A percentile compares a stretch with the other conserved stretches of the same genome.
Conservation (phyloP, 768 basidiomycete genomes). For the Tremella fuciformis region DNA sequence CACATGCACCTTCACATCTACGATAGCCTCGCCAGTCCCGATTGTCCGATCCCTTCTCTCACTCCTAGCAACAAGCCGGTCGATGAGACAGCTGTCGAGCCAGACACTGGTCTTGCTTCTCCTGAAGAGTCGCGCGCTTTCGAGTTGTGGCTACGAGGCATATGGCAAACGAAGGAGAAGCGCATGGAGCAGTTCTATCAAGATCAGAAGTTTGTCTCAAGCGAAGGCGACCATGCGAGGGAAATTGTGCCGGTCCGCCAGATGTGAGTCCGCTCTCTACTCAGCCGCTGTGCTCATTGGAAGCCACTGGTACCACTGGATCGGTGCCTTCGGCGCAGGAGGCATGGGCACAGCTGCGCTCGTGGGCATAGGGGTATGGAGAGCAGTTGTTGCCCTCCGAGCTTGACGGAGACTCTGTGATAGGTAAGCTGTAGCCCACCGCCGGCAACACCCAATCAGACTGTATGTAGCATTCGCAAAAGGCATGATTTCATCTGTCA, state of each 20-base stretch:
- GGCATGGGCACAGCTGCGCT: constrained; percentile 27
- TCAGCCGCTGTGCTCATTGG: not conserved
- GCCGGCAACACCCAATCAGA: too few species aligned
- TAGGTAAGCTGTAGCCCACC: too few species aligned
- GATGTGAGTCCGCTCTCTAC: constrained; percentile 24
- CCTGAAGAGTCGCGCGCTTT: constrained; percentile 65
- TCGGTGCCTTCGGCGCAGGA: constrained; percentile 37
- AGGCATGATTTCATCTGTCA: too few species aligned
- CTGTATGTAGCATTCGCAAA: too few species aligned
- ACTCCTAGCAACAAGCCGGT: constrained; percentile 47
- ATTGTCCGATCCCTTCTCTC: constrained; percentile 53
- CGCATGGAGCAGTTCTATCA: constrained; percentile 67
- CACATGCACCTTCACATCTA: constrained; percentile 84
- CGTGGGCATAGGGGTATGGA: constrained; percentile 2
- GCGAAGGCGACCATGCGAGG: constrained; percentile 17
- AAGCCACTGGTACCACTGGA: constrained; percentile 41
- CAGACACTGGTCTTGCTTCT: constrained; percentile 53
- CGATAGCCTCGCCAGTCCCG: constrained; percentile 56
- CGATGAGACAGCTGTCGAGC: constrained; percentile 30
- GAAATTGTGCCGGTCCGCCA: constrained; percentile 35
- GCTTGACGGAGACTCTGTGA: too few species aligned
- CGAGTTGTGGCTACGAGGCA: constrained; percentile 73
- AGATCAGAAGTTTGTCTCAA: constrained; percentile 56
- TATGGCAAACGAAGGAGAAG: constrained; percentile 84
- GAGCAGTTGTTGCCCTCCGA: not conserved